Conservation (phyloP, 495 filamentous ascomycete genomes). For the Annulohypoxylon maeteangense region DNA sequence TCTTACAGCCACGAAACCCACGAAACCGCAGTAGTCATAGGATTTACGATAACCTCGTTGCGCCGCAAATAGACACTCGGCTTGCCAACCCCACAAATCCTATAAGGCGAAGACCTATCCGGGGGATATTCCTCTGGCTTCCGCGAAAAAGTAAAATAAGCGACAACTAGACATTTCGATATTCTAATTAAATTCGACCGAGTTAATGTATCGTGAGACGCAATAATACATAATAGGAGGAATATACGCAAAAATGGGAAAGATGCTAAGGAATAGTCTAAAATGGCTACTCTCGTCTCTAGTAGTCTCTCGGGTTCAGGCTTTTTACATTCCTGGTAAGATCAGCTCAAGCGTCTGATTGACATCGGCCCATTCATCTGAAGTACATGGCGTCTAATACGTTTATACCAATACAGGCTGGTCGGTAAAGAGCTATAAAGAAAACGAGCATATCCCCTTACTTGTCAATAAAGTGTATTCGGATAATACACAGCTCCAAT, state of each 20-base stretch:
- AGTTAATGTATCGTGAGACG: conserved; percentile 39
- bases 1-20: conserved; percentile 21
- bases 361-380: neutral
- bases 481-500: conserved; percentile 90
- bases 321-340: conserved; percentile 84
- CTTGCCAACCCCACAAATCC: neutral
- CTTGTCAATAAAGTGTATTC: conserved; percentile 97
- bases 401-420: conserved; percentile 61
- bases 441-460: conserved; percentile 83
- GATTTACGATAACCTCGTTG: conserved; percentile 27
- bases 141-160: conserved; percentile 14
- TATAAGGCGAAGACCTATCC: conserved; percentile 11
- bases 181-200: conserved; percentile 3
- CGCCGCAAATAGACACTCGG: conserved; percentile 25
- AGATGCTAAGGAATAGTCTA: conserved; percentile 40
- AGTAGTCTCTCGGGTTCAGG: conserved; percentile 54
- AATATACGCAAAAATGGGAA: conserved; percentile 46
- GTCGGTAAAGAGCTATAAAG: conserved; percentile 82
- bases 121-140: neutral
- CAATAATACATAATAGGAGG: conserved; percentile 31
- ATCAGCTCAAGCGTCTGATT: conserved; percentile 12
- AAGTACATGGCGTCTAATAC: conserved; percentile 25
- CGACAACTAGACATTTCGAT: conserved; percentile 6
- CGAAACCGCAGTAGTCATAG: conserved; percentile 10
- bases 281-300: conserved; percentile 47